These are phyloP conservation scores for Cryptosporidium andersoni DNA, from an alignment of 169 alveolate genomes.

Conservation along the genomic window DNA sequence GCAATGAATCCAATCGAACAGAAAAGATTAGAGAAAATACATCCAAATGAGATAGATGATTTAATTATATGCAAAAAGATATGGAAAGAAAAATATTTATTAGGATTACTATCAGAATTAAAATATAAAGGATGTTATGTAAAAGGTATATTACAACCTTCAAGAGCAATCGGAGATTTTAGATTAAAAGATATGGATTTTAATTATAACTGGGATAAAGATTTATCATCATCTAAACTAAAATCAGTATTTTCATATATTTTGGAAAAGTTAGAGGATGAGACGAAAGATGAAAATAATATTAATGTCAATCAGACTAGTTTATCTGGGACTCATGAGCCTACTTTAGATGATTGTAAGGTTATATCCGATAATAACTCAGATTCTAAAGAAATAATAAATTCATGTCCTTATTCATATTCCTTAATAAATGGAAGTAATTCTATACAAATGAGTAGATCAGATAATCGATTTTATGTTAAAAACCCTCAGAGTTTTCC, in stretches of 20 bases:
- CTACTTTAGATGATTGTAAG: no score
- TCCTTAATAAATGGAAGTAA: slow-evolving; percentile 43
- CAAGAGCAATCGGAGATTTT: slow-evolving; percentile 70
- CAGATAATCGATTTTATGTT: slow-evolving; percentile 21
- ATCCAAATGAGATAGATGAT: slow-evolving; percentile 40
- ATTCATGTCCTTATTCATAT: slow-evolving; percentile 48
- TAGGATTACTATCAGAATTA: slow-evolving; percentile 28
- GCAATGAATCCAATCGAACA: slow-evolving; percentile 68
- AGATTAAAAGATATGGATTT: slow-evolving; percentile 65
- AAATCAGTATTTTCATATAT: slow-evolving; percentile 32
- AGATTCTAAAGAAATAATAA: not conserved
- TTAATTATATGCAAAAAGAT: slow-evolving; percentile 48
- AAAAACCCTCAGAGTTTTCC: slow-evolving; percentile 63
- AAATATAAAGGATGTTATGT: slow-evolving; percentile 52
- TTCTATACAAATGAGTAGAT: slow-evolving; percentile 25
- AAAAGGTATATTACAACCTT: slow-evolving; percentile 64
- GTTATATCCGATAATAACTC: no score
- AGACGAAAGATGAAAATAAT: not conserved
- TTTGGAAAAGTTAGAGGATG: not conserved
- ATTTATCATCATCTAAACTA: slow-evolving; percentile 29
- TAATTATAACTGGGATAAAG: slow-evolving; percentile 70
- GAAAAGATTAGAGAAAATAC: slow-evolving; percentile 49
- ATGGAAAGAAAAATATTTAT: slow-evolving; percentile 6
- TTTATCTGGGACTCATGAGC: no score
- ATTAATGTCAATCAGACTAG: not conserved